Percentiles rank a stretch among this genome's conserved stretches.
Evolutionary conservation across 2,329 filamentous ascomycete species (phyloP).

Genomic region (Penicillium sp.): DNA sequence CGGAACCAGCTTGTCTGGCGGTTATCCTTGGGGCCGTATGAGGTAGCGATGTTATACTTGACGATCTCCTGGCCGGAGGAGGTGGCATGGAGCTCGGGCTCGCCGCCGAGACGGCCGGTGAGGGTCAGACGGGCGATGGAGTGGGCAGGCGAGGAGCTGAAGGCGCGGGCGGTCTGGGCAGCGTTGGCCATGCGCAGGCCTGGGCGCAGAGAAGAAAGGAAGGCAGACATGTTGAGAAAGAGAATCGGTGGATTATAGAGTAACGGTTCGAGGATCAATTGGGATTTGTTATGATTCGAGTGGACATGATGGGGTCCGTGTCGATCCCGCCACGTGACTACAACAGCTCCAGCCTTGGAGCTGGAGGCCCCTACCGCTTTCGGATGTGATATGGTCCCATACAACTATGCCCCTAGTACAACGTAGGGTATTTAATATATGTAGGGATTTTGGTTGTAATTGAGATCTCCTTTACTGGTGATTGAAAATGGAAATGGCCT

Average conservation of each 20-base stretch:
- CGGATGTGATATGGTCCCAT: neutral
- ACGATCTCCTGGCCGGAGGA: slow-evolving; percentile 71
- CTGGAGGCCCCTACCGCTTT: slow-evolving; percentile 3
- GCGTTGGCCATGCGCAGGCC: slow-evolving; percentile 48
- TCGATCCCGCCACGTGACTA: slow-evolving; percentile 2
- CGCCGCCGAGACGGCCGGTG: slow-evolving; percentile 77
- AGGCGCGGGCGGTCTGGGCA: slow-evolving; percentile 60
- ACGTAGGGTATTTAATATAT: neutral
- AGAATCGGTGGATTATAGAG: neutral
- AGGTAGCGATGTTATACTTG: slow-evolving; percentile 73
- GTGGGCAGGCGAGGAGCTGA: slow-evolving; percentile 64
- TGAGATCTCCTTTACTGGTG: neutral
- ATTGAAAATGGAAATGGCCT: neutral
- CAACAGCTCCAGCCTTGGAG: neutral
- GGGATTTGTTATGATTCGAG: neutral
- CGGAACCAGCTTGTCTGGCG: slow-evolving; percentile 82
- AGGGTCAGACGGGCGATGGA: slow-evolving; percentile 78
- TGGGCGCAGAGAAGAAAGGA: slow-evolving; percentile 54
- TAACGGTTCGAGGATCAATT: neutral
- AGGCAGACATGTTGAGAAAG: slow-evolving; percentile 39
- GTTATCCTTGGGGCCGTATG: slow-evolving; percentile 65
- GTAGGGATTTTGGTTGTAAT: neutral
- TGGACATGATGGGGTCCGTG: neutral
- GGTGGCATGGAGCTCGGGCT: slow-evolving; percentile 72
- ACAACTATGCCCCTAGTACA: neutral